Conservation (phyloP, 169 alveolate genomes). For the Plasmodium cynomolgi region DNA sequence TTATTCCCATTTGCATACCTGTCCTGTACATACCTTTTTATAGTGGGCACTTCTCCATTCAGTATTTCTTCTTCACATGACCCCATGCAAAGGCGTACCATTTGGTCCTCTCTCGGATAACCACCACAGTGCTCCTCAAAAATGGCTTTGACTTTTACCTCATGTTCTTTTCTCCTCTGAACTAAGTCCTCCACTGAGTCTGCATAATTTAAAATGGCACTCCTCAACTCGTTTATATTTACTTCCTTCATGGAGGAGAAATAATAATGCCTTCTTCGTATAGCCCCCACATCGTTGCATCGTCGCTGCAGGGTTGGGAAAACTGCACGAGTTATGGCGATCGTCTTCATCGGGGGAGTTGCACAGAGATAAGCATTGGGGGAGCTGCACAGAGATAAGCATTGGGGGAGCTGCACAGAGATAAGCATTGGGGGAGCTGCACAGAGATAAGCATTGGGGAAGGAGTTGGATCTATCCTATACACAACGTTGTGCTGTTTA, state of each 20-base stretch:
- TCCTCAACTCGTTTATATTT: neutral
- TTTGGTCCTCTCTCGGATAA: neutral
- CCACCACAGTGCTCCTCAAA: neutral
- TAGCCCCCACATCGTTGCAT: neutral
- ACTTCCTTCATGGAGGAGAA: neutral
- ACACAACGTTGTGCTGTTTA: neutral
- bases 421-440: neutral
- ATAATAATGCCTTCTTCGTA: neutral
- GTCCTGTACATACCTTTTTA: constrained; percentile 8
- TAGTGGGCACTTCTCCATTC: neutral
- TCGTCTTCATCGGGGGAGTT: neutral
- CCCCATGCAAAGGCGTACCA: neutral
- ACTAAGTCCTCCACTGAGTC: neutral
- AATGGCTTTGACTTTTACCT: neutral
- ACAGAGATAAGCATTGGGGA: neutral
- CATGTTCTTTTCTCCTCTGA: constrained; percentile 37
- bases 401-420: neutral
- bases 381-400: no score
- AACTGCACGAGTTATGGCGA: neutral
- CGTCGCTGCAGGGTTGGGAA: neutral
- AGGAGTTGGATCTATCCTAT: neutral
- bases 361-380: no score
- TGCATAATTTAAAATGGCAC: constrained; percentile 12
- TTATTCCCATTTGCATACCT: neutral
- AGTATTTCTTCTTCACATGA: constrained; percentile 2